Evolutionary conservation across 257 asterid genomes (phyloP).

Genomic region (Solanum sejunctum): DNA sequence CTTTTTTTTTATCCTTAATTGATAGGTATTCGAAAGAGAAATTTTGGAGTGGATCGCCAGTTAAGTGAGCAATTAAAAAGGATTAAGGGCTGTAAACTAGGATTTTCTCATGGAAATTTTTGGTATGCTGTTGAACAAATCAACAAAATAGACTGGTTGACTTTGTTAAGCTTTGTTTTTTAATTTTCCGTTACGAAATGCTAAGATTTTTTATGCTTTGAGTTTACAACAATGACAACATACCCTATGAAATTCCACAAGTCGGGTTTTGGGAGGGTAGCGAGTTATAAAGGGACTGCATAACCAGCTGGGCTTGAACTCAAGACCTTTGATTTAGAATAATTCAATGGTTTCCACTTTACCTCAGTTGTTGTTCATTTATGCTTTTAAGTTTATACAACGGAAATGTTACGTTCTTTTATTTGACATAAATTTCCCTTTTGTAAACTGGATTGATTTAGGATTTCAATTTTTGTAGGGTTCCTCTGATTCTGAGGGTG

Average conservation of each 20-base stretch:
- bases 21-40: not conserved
- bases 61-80: not conserved
- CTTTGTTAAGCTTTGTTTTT: not conserved
- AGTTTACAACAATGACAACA: not conserved
- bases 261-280: no score
- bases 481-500: slow-evolving; percentile 32
- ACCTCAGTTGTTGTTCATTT: not conserved
- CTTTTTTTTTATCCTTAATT: no score
- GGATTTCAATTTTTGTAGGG: slow-evolving; percentile 19
- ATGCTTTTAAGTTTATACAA: not conserved
- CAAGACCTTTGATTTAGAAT: not conserved
- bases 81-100: not conserved
- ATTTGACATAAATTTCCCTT: not conserved
- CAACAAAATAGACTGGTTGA: not conserved
- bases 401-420: not conserved
- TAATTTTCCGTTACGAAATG: not conserved
- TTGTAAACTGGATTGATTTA: not conserved
- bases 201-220: not conserved
- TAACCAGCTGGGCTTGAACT: no score
- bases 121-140: not conserved
- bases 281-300: no score
- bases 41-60: not conserved
- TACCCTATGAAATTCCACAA: no score
- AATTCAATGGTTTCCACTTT: not conserved
- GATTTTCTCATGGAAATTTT: not conserved